These are phyloP conservation scores for Naganishia sp. DNA, from an alignment of 1,284 basidiomycete species.

Conservation along the genomic window DNA sequence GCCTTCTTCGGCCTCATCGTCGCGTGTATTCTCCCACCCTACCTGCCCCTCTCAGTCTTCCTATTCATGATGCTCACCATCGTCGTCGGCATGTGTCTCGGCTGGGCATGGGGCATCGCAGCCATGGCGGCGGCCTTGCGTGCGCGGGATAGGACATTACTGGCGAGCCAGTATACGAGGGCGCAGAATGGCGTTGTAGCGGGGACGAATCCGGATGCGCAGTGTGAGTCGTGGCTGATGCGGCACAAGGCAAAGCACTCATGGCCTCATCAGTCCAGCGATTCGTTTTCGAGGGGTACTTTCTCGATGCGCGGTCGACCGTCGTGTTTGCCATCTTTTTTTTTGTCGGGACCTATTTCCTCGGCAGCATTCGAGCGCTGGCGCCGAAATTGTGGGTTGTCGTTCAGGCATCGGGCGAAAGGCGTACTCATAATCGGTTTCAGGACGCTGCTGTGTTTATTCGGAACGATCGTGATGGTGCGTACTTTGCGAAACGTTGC, in stretches of 20 bases:
- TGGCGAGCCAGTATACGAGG: slow-evolving; percentile 58
- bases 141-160: slow-evolving; percentile 61
- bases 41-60: slow-evolving; percentile 47
- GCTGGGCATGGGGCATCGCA: slow-evolving; percentile 74
- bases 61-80: slow-evolving; percentile 56
- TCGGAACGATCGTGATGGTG: slow-evolving; percentile 54
- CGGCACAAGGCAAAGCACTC: background rate
- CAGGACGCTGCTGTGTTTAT: slow-evolving; percentile 59
- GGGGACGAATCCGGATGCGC: slow-evolving; percentile 58
- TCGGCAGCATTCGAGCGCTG: slow-evolving; percentile 65
- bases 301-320: slow-evolving; percentile 64
- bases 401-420: too few relatives aligned
- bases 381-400: slow-evolving; percentile 60
- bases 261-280: slow-evolving; percentile 45
- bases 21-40: slow-evolving; percentile 48
- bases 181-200: slow-evolving; percentile 57
- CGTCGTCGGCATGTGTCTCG: slow-evolving; percentile 63
- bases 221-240: slow-evolving; percentile 45
- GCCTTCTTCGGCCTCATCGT: slow-evolving; percentile 48
- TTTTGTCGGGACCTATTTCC: slow-evolving; percentile 63
- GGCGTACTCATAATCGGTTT: background rate
- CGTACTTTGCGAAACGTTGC: slow-evolving; percentile 33
- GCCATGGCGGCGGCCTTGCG: slow-evolving; percentile 67
- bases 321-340: slow-evolving; percentile 70
- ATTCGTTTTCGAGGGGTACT: slow-evolving; percentile 65